Base-by-base conservation (phyloP, 352 stramenopile genomes). In the Globisporangium sylvaticum region DNA sequence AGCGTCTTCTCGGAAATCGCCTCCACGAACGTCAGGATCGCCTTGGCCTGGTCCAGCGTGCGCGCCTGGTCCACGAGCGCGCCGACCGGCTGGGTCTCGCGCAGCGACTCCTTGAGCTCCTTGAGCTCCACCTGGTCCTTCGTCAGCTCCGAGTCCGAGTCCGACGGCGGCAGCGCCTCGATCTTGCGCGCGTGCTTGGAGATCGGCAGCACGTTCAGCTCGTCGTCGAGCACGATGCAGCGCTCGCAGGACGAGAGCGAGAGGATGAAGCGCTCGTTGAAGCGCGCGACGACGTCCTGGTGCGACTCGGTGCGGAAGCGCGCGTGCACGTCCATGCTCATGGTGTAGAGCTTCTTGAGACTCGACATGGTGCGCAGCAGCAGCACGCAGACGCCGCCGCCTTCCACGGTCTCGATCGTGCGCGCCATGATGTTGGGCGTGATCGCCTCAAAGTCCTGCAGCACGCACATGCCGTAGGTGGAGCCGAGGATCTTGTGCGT, bases 221-320 rank as follows among this genome's bases (percentile, higher is more conserved):
- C 97, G 72, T 99, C 98, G 69, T 99, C 98, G 61, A 99, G 93
- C 39, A 99, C 97, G 48, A 99, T 84, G 79, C 97, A 99, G 77
- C 94, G 96, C 44, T 87, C 80, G 79, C 95, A 99, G 32, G 96
- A 94, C 1, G 85, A 89, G 42, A 99, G 83, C 44, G 94, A 99
- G 2, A 99, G 84, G 71, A 99, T 99, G 70, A 99, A 99, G 64
- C 98, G 92, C 83, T 99, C 97, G 79, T 99, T 99, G 76, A 99
- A 99, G 54, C 98, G 85, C 57, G 97, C 96, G 54, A 99, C 92
- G 3, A 99, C 84, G 75, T 98, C 95, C 71, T 96, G 81, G 75
- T 98, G 91, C 34, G 91, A 95, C 74, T 97, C 89, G 42, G 91
- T 97, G 65, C 91, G 87, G 78, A 97, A 97, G 53, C 89, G 87